Conservation (phyloP, 2,329 filamentous ascomycete species). For the Diplodia corticola region DNA sequence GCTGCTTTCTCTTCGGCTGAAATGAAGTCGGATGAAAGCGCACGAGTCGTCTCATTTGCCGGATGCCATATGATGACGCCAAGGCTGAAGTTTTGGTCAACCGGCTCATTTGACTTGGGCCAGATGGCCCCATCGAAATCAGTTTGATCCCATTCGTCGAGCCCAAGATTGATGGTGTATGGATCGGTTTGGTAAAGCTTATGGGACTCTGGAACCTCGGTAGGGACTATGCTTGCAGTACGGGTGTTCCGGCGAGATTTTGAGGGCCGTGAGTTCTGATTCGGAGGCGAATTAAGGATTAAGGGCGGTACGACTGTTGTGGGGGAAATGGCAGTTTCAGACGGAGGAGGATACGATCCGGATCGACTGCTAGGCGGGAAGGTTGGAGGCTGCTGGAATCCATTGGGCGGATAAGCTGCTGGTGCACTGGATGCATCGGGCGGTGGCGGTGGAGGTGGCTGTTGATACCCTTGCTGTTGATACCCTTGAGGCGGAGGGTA, state of each 20-base stretch:
- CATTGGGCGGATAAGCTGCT: constrained; percentile 9
- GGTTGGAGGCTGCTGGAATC: constrained; percentile 19
- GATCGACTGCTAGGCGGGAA: constrained; percentile 2
- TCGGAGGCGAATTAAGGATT: not conserved
- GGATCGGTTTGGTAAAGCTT: constrained; percentile 19
- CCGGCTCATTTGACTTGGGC: constrained; percentile 46
- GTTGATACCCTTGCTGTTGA: constrained; percentile 32
- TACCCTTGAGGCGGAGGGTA: constrained; percentile 28
- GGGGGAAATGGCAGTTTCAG: constrained; percentile 6
- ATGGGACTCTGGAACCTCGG: constrained; percentile 16
- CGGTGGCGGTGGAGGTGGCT: constrained; percentile 13
- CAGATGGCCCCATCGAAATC: constrained; percentile 47
- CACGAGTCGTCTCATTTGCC: constrained; percentile 44
- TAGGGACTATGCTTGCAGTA: constrained; percentile 9
- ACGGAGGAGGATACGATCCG: not conserved
- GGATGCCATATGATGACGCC: constrained; percentile 49
- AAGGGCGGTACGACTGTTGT: not conserved
- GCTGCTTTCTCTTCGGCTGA: constrained; percentile 45
- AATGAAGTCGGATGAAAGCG: constrained; percentile 44
- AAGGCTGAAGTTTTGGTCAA: constrained; percentile 47
- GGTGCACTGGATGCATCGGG: constrained; percentile 1
- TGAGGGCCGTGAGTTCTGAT: constrained; percentile 1
- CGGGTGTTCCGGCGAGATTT: constrained; percentile 12
- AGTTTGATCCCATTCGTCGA: constrained; percentile 46
- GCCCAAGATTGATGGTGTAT: constrained; percentile 35